Base-by-base conservation (phyloP, 1,284 basidiomycete genomes). In the Clitocybe nebularis region DNA sequence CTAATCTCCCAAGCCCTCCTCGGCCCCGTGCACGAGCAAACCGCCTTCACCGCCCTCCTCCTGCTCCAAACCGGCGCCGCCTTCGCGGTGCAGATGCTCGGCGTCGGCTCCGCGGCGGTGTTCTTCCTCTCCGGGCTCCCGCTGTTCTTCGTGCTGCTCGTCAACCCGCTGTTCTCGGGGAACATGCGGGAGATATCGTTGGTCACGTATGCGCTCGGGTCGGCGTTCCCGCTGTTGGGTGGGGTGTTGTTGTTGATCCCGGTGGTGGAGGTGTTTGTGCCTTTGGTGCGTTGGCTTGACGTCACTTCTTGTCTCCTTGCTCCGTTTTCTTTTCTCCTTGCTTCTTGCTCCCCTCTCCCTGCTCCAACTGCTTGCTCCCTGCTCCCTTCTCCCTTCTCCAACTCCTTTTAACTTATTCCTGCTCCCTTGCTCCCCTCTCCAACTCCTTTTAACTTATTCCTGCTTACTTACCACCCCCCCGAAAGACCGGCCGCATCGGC, bases 241-340 rank as follows among this genome's bases (percentile, higher is more conserved):
- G 89, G 89, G 7, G 70, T 79, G 0, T 80, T 94, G 59, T 67
- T 91, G 16, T 65, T 87, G 40, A 71, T 79, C 28, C 77, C 78
- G 1, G 82, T 89, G 4, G 59, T 93, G 16, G 88, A 95, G 48
- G 85, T 98, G 11, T 96, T 99, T 56, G 92, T 96, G 0, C 95
- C 95, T 1, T 66, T 98, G 52, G 89, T 92, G 47, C 62, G 83
- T 58, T 7, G 42, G 8, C 40, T n/a, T n/a, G n/a, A n/a, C n/a
- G n/a, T n/a, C n/a, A n/a, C n/a, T n/a, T n/a, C n/a, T n/a, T n/a
- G n/a, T n/a, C n/a, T n/a, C n/a, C n/a, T n/a, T n/a, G n/a, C n/a
- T n/a, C n/a, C n/a, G n/a, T n/a, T n/a, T n/a, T n/a, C n/a, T n/a
- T n/a, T n/a, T n/a, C n/a, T n/a, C n/a, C n/a, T n/a, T n/a, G n/a